Conservation (phyloP, 352 stramenopile species). For the Phytophthora multivora region DNA sequence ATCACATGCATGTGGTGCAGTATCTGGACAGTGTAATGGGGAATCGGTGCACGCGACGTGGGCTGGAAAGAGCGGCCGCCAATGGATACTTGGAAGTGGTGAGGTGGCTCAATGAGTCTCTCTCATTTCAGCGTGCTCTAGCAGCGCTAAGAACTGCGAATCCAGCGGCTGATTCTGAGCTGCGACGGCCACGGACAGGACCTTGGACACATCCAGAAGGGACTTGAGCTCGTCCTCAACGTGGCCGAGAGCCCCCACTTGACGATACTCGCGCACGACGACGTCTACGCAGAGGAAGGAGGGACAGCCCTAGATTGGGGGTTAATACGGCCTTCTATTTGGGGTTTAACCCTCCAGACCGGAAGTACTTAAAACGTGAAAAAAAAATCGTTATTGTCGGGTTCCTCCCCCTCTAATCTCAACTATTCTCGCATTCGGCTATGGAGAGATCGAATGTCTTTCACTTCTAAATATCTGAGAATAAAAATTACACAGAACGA, state of each 20-base stretch:
- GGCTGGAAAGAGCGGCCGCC: conserved; percentile 36
- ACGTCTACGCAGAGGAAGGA: conserved; percentile 39
- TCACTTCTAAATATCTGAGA: no score
- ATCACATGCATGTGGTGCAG: conserved; percentile 45
- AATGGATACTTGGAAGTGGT: conserved; percentile 45
- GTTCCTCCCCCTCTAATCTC: no score
- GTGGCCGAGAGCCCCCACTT: conserved; percentile 36
- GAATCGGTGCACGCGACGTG: conserved; percentile 47
- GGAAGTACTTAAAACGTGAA: no score
- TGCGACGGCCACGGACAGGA: conserved; percentile 36
- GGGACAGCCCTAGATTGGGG: not conserved
- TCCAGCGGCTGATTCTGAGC: conserved; percentile 20
- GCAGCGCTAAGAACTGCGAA: conserved; percentile 22
- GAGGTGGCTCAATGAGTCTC: conserved; percentile 44
- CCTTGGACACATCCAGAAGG: conserved; percentile 37
- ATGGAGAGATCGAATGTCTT: no score
- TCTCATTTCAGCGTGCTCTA: conserved; percentile 31
- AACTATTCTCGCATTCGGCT: no score
- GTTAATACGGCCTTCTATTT: no score
- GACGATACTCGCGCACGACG: conserved; percentile 23
- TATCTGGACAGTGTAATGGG: conserved; percentile 39
- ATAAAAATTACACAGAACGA: no score
- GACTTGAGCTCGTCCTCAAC: conserved; percentile 27
- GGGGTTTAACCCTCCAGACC: no score
- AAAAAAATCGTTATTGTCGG: no score